Percentiles rank a stretch among this genome's conserved stretches.
Evolutionary conservation across 2,329 filamentous ascomycete species (phyloP).

Genomic region (Trichoderma semiorbis): DNA sequence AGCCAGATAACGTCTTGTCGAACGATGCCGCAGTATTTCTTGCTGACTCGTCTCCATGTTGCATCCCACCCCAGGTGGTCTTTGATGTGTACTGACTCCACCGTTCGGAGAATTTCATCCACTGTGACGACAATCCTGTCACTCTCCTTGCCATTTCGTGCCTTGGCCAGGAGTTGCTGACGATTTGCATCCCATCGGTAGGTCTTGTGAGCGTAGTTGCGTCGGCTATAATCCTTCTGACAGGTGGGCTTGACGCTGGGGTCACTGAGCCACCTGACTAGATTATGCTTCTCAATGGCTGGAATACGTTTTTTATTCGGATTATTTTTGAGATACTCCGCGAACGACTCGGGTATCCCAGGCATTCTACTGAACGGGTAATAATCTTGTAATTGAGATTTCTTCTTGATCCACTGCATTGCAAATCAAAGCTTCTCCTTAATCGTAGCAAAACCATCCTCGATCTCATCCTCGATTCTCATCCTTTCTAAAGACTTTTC

Average conservation of each 20-base stretch:
- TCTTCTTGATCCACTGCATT: not conserved
- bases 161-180: not conserved
- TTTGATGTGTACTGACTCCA: conserved; percentile 13
- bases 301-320: not conserved
- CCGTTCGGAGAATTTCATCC: conserved; percentile 15
- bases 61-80: conserved; percentile 22
- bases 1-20: conserved; percentile 21
- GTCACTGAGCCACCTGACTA: not conserved
- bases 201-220: conserved; percentile 19
- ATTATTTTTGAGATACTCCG: not conserved
- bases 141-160: not conserved
- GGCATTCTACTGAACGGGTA: not conserved
- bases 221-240: conserved; percentile 19
- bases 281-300: not conserved
- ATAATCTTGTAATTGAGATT: not conserved
- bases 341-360: not conserved
- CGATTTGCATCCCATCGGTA: conserved; percentile 16
- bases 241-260: not conserved
- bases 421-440: not conserved
- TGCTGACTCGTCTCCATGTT: conserved; percentile 18
- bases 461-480: not conserved
- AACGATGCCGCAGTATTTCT: conserved; percentile 19
- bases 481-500: not conserved
- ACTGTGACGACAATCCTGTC: conserved; percentile 14
- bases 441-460: not conserved